These are phyloP conservation scores for Malus orientalis DNA, from an alignment of 306 rosid genomes.

Conservation along the genomic window DNA sequence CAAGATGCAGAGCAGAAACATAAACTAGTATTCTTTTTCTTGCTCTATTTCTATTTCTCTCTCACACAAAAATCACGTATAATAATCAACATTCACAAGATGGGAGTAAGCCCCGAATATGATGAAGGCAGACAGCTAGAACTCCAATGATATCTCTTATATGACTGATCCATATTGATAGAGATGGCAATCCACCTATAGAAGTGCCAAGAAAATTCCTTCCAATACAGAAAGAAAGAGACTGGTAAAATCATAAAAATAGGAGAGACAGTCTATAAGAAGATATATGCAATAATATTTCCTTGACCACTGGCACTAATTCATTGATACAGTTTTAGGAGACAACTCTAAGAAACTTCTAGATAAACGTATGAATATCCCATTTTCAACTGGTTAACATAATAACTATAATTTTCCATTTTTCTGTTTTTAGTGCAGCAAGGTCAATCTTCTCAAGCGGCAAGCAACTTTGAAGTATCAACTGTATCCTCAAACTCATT, in stretches of 20 bases:
- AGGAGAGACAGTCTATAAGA: neutral
- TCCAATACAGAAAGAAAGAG: neutral
- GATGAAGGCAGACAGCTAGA: neutral
- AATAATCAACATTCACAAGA: neutral
- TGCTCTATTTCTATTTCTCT: neutral
- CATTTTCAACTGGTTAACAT: neutral
- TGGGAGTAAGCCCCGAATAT: neutral
- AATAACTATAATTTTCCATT: neutral
- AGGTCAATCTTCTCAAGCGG: conserved; percentile 64
- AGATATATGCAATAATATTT: neutral
- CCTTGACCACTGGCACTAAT: neutral
- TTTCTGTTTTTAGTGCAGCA: too few species aligned
- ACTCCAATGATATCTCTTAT: neutral
- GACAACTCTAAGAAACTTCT: neutral
- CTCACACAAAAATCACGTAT: neutral
- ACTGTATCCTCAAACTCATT: conserved; percentile 54
- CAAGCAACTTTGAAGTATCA: conserved; percentile 71
- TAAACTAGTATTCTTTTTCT: neutral
- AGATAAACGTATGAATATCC: neutral
- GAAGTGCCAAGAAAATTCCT: neutral
- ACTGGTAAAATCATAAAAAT: neutral
- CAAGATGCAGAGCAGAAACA: neutral
- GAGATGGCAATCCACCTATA: neutral
- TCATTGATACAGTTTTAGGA: neutral
- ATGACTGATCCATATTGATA: neutral